phyloP scores from a whole-genome alignment of 2,329 filamentous ascomycete species.

The Fusarium cicatricum region DNA sequence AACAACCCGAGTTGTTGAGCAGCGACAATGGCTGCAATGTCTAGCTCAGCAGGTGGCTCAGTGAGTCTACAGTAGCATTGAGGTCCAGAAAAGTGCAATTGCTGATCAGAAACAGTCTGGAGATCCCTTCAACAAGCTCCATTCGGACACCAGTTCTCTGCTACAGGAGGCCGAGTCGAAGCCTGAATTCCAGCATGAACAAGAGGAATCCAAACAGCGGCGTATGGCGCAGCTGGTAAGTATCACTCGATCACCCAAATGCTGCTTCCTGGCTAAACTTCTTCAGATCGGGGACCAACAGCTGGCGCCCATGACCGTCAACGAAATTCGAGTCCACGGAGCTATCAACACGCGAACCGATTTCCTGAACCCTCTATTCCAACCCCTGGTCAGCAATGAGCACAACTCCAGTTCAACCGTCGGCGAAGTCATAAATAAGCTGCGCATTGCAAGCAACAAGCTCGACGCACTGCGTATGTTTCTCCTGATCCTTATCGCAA shows the following conservation, averaged over 20 bases:
- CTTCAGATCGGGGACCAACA: conserved; percentile 71
- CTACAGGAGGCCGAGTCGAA: conserved; percentile 51
- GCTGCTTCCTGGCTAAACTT: conserved; percentile 25
- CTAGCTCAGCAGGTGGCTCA: conserved; percentile 41
- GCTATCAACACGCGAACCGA: conserved; percentile 81
- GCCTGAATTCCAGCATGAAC: conserved; percentile 47
- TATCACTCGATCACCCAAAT: neutral
- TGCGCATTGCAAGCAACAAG: conserved; percentile 76
- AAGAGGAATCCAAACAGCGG: conserved; percentile 52
- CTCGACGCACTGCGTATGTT: conserved; percentile 79
- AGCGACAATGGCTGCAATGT: conserved; percentile 47
- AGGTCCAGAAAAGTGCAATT: conserved; percentile 15
- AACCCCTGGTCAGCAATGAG: conserved; percentile 76
- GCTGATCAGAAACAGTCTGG: conserved; percentile 43
- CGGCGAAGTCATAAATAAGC: conserved; percentile 76
- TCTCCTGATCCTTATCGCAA: neutral
- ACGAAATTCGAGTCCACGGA: conserved; percentile 83
- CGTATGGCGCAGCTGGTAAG: conserved; percentile 50
- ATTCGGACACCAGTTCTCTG: conserved; percentile 49
- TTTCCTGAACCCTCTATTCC: conserved; percentile 84
- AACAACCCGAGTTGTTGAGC: conserved; percentile 28
- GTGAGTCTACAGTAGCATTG: conserved; percentile 38
- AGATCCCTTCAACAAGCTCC: conserved; percentile 52
- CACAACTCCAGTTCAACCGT: conserved; percentile 77
- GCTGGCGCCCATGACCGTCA: conserved; percentile 86